Percentiles rank a stretch among this genome's conserved stretches.
These are phyloP conservation scores for Xylariales sp. DNA, from an alignment of 2,329 filamentous ascomycete species.

Conservation along the genomic window DNA sequence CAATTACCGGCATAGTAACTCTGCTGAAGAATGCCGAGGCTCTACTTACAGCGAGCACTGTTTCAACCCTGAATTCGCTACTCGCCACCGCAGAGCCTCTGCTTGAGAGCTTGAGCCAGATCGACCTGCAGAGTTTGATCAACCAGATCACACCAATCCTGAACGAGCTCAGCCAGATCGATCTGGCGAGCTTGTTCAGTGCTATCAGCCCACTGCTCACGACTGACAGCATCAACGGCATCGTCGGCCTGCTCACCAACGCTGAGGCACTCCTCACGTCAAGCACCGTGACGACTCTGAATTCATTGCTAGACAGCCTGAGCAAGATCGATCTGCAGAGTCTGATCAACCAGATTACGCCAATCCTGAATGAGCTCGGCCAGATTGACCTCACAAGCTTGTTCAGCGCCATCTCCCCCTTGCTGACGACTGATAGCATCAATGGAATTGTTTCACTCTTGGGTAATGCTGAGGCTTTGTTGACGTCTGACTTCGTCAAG, in stretches of 20 bases:
- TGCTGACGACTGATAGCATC: conserved; percentile 21
- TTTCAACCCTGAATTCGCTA: no score
- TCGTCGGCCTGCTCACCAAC: conserved; percentile 21
- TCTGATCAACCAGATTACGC: conserved; percentile 19
- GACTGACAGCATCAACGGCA: conserved; percentile 19
- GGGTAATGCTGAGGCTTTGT: conserved; percentile 16
- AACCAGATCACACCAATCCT: conserved; percentile 16
- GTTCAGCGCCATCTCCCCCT: conserved; percentile 21
- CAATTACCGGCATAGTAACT: conserved; percentile 25
- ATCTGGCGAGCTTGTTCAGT: conserved; percentile 12
- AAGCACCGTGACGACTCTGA: conserved; percentile 17
- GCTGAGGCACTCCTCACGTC: conserved; percentile 17
- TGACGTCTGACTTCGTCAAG: conserved; percentile 15
- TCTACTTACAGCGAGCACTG: conserved; percentile 12
- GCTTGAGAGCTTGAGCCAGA: conserved; percentile 3
- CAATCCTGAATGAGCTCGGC: conserved; percentile 27
- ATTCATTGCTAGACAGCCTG: conserved; percentile 21
- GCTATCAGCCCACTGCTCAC: conserved; percentile 25
- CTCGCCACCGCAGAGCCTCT: no score
- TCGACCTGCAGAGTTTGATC: conserved; percentile 23
- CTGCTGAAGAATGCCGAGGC: conserved; percentile 19
- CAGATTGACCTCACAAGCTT: conserved; percentile 24
- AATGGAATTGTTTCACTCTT: conserved; percentile 19
- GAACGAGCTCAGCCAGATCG: conserved; percentile 24
- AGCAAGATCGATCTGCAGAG: conserved; percentile 20